A percentile compares a stretch with the other conserved stretches of the same genome.
phyloP scores from a whole-genome alignment of 2,329 filamentous ascomycete species.

The Endocalyx cinctus region DNA sequence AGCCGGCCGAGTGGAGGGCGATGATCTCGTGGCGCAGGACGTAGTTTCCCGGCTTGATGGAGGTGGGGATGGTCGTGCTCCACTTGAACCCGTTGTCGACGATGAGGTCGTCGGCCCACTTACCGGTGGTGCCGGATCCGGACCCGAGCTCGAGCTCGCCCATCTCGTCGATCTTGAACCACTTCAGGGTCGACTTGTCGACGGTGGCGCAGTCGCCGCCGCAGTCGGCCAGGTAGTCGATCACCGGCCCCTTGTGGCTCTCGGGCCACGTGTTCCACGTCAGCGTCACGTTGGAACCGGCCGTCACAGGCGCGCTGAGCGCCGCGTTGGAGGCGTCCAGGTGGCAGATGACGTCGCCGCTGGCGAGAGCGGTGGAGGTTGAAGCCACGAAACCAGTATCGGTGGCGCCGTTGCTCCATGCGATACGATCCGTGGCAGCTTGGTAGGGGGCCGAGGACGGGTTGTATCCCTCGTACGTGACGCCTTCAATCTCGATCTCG shows the following conservation, averaged over 20 bases:
- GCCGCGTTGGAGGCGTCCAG: slow-evolving; percentile 27
- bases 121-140: slow-evolving; percentile 29
- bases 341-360: slow-evolving; percentile 35
- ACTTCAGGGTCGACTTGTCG: slow-evolving; percentile 26
- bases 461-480: slow-evolving; percentile 10
- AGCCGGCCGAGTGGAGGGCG: slow-evolving; percentile 37
- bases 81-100: slow-evolving; percentile 42
- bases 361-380: slow-evolving; percentile 30
- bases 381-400: slow-evolving; percentile 35
- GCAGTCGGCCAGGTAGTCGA: slow-evolving; percentile 32
- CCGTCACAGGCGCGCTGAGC: slow-evolving; percentile 39
- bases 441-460: slow-evolving; percentile 10
- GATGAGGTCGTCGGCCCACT: slow-evolving; percentile 30
- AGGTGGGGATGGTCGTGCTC: slow-evolving; percentile 39
- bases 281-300: slow-evolving; percentile 53
- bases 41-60: slow-evolving; percentile 41
- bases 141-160: slow-evolving; percentile 33
- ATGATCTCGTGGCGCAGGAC: slow-evolving; percentile 47
- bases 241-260: slow-evolving; percentile 40
- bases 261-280: slow-evolving; percentile 65
- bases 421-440: slow-evolving; percentile 19
- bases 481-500: slow-evolving; percentile 18
- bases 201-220: slow-evolving; percentile 23
- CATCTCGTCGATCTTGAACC: slow-evolving; percentile 25
- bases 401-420: slow-evolving; percentile 29